A percentile compares a stretch with the other conserved stretches of the same genome.
phyloP scores from a whole-genome alignment of 225 moss, liverwort and hornwort species.

The Thuidium tamariscinum region DNA sequence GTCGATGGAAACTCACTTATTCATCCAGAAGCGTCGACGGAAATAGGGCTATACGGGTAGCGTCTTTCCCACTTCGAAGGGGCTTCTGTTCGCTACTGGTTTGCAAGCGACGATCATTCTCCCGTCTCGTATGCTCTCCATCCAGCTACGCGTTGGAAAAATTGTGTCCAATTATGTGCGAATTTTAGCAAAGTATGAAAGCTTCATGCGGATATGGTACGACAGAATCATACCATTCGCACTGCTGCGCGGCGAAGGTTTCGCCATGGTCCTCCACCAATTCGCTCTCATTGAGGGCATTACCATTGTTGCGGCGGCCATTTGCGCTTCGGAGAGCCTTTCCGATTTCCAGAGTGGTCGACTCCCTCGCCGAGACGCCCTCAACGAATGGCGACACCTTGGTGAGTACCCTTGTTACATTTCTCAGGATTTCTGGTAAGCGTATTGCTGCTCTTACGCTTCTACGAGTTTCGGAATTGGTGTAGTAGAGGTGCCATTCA shows the following conservation, averaged over 20 bases:
- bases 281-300: background rate
- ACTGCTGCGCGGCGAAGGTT: background rate
- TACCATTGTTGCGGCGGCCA: background rate
- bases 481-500: background rate
- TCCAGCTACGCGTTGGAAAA: background rate
- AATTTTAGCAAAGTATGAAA: background rate
- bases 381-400: slow-evolving; percentile 47
- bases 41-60: background rate
- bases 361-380: slow-evolving; percentile 15
- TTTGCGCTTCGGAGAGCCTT: background rate
- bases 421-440: background rate
- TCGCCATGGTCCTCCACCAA: background rate
- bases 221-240: background rate
- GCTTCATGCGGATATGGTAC: background rate
- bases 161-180: background rate
- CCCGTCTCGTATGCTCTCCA: background rate
- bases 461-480: background rate
- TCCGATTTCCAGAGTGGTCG: background rate
- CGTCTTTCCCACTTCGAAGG: background rate
- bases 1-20: background rate
- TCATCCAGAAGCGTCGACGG: background rate
- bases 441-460: background rate
- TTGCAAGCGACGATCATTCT: background rate
- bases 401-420: slow-evolving; percentile 22
- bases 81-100: background rate